phyloP scores from a whole-genome alignment of 2,329 filamentous ascomycete species.

The Zalaria obscura region DNA sequence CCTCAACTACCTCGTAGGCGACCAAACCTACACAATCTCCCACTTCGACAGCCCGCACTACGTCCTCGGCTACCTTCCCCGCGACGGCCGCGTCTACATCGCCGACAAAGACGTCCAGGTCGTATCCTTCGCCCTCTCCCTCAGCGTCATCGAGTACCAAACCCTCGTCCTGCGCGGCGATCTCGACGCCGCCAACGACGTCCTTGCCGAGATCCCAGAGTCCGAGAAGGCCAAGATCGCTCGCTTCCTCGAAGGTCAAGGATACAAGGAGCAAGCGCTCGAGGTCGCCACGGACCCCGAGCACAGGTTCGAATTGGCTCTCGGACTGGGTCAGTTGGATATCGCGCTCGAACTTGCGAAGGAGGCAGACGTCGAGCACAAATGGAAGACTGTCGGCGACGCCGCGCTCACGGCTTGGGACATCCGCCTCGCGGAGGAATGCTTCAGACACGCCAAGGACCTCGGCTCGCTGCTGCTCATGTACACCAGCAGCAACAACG shows the following conservation, averaged over 20 bases:
- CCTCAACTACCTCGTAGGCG: conserved; percentile 92
- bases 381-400: conserved; percentile 96
- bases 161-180: conserved; percentile 88
- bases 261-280: conserved; percentile 87
- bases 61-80: conserved; percentile 83
- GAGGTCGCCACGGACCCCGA: conserved; percentile 90
- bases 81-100: conserved; percentile 89
- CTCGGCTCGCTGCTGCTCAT: conserved; percentile 77
- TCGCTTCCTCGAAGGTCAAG: conserved; percentile 91
- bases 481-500: conserved; percentile 73
- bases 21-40: conserved; percentile 94
- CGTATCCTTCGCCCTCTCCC: conserved; percentile 78
- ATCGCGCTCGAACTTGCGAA: conserved; percentile 75
- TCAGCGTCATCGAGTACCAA: conserved; percentile 92
- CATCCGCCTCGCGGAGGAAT: conserved; percentile 75
- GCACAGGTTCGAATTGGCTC: conserved; percentile 88
- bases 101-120: conserved; percentile 91
- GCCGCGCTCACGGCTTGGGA: conserved; percentile 80
- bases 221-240: conserved; percentile 98
- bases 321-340: conserved; percentile 69
- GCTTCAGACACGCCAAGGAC: conserved; percentile 83
- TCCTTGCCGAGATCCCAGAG: conserved; percentile 70
- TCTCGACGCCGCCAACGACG: conserved; percentile 76
- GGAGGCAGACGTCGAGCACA: conserved; percentile 78
- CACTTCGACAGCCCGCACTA: conserved; percentile 96